These are phyloP conservation scores for Emmonsia crescens DNA, from an alignment of 2,329 filamentous ascomycete genomes.

Conservation along the genomic window DNA sequence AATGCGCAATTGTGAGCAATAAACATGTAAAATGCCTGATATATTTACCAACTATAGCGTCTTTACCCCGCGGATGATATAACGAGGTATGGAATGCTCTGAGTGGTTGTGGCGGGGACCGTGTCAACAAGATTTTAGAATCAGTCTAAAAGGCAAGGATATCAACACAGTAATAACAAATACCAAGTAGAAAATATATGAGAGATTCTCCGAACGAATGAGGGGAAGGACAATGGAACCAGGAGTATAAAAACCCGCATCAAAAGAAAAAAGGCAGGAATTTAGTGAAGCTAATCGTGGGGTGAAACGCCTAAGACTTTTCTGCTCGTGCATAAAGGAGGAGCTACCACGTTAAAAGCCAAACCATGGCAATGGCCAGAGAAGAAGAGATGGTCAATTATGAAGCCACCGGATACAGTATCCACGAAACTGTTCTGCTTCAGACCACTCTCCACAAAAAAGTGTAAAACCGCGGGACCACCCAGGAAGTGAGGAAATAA, in stretches of 20 bases:
- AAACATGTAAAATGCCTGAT: conserved; percentile 2
- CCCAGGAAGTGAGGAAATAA: background rate
- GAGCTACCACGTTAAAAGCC: conserved; percentile 6
- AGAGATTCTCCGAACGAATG: conserved; percentile 11
- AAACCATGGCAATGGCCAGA: conserved; percentile 14
- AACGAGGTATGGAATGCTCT: conserved; percentile 3
- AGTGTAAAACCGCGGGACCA: background rate
- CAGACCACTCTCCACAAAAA: conserved; percentile 2
- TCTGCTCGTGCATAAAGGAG: conserved; percentile 9
- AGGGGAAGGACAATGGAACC: conserved; percentile 10
- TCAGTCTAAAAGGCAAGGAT: conserved; percentile 3
- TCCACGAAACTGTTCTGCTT: conserved; percentile 1
- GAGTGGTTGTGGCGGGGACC: background rate
- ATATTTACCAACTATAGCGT: conserved; percentile 1
- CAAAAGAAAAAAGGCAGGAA: conserved; percentile 18
- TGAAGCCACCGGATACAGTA: background rate
- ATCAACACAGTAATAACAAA: conserved; percentile 11
- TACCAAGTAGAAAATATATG: conserved; percentile 11
- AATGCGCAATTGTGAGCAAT: conserved; percentile 8
- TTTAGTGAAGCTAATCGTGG: conserved; percentile 26
- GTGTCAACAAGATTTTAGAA: background rate
- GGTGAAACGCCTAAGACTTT: conserved; percentile 25
- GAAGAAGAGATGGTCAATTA: conserved; percentile 1
- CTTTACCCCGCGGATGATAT: conserved; percentile 7
- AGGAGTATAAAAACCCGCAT: conserved; percentile 13